A percentile compares a stretch with the other conserved stretches of the same genome.
These are phyloP conservation scores for Chaetomidium leptoderma DNA, from an alignment of 495 filamentous ascomycete species.

Conservation along the genomic window DNA sequence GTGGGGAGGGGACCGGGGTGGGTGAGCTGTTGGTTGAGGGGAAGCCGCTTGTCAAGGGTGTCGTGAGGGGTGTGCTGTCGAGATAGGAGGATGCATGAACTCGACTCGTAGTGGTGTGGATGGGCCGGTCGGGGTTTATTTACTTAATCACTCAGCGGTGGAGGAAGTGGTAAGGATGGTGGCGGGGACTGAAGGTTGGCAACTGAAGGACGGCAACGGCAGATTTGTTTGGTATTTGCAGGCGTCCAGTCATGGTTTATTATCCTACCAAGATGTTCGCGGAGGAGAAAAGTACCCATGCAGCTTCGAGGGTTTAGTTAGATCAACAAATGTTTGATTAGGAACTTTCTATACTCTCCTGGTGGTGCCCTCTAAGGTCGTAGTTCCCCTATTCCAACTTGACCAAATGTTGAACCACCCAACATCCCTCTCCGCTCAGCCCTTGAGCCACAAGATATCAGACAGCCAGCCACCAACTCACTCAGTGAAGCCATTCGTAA, in stretches of 20 bases:
- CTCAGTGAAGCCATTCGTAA: conserved; percentile 39
- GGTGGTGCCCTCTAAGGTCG: too few species aligned
- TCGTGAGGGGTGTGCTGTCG: conserved; percentile 43
- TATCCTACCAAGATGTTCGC: not conserved
- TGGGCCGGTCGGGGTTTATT: too few species aligned
- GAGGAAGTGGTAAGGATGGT: not conserved
- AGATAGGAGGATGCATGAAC: conserved; percentile 34
- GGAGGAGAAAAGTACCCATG: not conserved
- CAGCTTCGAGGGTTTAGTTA: too few species aligned
- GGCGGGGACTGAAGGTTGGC: not conserved
- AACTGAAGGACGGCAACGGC: not conserved
- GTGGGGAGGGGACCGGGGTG: conserved; percentile 43
- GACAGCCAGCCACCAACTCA: not conserved
- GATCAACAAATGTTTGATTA: not conserved
- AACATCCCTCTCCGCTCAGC: not conserved
- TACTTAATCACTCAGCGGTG: not conserved
- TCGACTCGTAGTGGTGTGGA: not conserved
- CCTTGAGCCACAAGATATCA: too few species aligned
- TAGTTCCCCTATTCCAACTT: too few species aligned
- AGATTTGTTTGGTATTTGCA: not conserved
- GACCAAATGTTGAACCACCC: too few species aligned
- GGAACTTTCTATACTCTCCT: not conserved
- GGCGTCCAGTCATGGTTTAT: not conserved
- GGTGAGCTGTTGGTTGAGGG: conserved; percentile 47
- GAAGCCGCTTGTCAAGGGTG: conserved; percentile 38